Base-by-base conservation (phyloP, 139 green algal genomes). In the Closterium sp. region DNA sequence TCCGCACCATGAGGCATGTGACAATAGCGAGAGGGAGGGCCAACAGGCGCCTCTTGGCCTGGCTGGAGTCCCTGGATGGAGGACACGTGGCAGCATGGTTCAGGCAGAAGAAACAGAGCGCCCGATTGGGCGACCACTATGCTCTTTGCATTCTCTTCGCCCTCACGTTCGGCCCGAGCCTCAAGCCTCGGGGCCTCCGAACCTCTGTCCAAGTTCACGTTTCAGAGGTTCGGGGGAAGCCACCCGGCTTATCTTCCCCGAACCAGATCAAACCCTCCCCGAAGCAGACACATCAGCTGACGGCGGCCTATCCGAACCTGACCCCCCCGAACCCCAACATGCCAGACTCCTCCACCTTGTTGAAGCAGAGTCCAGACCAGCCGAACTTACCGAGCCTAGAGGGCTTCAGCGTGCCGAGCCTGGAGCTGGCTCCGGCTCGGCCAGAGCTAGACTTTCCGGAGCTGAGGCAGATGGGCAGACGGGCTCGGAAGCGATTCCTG, bases 101-200 rank as follows among this genome's bases (percentile, higher is more conserved):
- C 33, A 83, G 28, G 81, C 30, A 91, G 32, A 35, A 38, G 23
- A 81, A 38, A 19, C 33, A 38, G 31, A 91, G 87, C 33, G 21
- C 34, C 19, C 69, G 87, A 28, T 38, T 91, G 69, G 88, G 88
- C 30, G 81, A 92, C 31, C 89, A 92, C 76, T 92, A 87, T 92
- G 89, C 89, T 4, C 34, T 87, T 12, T 90, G 81, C 21, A 85
- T 92, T 16, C 81, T 90, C 36, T 92, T 81, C 32, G 33, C 89
- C 2, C 85, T 92, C 30, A 66, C 34, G 28, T 92, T 92, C 32
- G 83, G 81, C 12, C 89, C 89, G 35, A 34, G 31, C 55, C 23
- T 92, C 28, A 85, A 34, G 16, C 69, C 89, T 30, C 76, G 32
- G 28, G 28, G 30, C 25, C 89, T 92, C 19, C 30, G 36, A 34